A percentile compares a stretch with the other conserved stretches of the same genome.
phyloP scores from a whole-genome alignment of 441 rosid species.

The Breynia disticha region DNA sequence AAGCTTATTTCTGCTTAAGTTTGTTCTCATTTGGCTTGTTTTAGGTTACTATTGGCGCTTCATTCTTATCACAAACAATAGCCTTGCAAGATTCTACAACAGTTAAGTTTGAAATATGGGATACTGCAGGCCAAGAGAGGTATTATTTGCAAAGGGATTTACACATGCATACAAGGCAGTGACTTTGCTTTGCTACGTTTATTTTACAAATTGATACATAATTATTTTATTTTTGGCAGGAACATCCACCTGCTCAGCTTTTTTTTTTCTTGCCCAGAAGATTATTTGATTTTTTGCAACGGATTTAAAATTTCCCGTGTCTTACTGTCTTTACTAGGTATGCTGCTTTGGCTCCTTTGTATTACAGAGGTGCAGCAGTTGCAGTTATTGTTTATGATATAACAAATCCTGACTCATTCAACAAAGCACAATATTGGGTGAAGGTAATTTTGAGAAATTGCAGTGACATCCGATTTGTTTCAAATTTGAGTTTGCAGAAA shows the following conservation, averaged over 20 bases:
- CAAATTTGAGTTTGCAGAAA: no score
- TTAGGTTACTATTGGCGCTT: constrained; percentile 98
- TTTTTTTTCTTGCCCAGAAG: background rate
- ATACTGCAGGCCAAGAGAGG: constrained; percentile 99
- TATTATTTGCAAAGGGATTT: constrained; percentile 19
- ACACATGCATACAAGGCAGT: background rate
- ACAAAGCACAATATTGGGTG: constrained; percentile 94
- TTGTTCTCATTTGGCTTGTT: constrained; percentile 12
- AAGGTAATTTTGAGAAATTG: constrained; percentile 42
- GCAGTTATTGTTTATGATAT: constrained; percentile 95
- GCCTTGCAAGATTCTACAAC: constrained; percentile 97
- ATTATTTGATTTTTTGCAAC: background rate
- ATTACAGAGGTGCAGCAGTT: constrained; percentile 95
- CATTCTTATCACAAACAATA: constrained; percentile 92
- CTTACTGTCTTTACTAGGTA: constrained; percentile 41
- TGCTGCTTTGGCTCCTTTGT: constrained; percentile 93
- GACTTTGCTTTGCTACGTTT: background rate
- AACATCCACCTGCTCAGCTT: background rate
- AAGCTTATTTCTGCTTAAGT: constrained; percentile 1
- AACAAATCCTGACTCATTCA: constrained; percentile 88
- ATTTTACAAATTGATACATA: background rate
- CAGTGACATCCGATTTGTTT: background rate
- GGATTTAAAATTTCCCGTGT: constrained; percentile 7
- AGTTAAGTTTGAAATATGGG: constrained; percentile 98
- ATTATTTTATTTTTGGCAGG: background rate